These are phyloP conservation scores for Trichophyton rubrum DNA, from an alignment of 2,329 filamentous ascomycete genomes.

Conservation along the genomic window DNA sequence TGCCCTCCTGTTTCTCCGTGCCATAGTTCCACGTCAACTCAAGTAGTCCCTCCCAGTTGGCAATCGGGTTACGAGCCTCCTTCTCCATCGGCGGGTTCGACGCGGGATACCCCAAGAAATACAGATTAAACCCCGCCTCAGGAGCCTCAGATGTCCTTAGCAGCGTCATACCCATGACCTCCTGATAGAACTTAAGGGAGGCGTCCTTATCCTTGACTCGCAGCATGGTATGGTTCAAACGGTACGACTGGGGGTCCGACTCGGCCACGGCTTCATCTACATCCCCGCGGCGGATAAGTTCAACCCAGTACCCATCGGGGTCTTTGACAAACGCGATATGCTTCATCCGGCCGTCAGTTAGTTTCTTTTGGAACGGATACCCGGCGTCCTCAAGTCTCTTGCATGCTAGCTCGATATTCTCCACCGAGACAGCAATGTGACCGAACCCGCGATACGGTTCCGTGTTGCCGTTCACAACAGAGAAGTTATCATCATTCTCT, in stretches of 20 bases:
- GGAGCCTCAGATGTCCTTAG: slow-evolving; percentile 59
- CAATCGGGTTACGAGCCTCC: slow-evolving; percentile 44
- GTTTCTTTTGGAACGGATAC: slow-evolving; percentile 89
- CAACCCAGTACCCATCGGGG: slow-evolving; percentile 67
- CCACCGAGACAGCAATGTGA: slow-evolving; percentile 71
- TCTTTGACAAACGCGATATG: slow-evolving; percentile 84
- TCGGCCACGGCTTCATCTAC: slow-evolving; percentile 47
- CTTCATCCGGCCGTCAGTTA: slow-evolving; percentile 75
- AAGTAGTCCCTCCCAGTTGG: slow-evolving; percentile 66
- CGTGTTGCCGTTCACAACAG: slow-evolving; percentile 76
- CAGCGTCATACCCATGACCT: slow-evolving; percentile 77
- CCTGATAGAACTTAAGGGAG: slow-evolving; percentile 68
- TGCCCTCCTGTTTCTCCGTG: slow-evolving; percentile 61
- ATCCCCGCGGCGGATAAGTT: slow-evolving; percentile 53
- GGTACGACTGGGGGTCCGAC: slow-evolving; percentile 66
- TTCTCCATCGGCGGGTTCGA: slow-evolving; percentile 42
- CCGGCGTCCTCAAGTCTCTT: slow-evolving; percentile 78
- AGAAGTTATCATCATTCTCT: slow-evolving; percentile 69
- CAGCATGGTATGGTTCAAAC: slow-evolving; percentile 61
- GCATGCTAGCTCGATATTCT: slow-evolving; percentile 81
- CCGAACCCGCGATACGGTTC: slow-evolving; percentile 76
- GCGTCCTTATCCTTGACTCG: slow-evolving; percentile 72
- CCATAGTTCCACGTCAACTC: slow-evolving; percentile 79
- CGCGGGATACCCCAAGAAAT: slow-evolving; percentile 74
- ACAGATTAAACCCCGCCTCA: slow-evolving; percentile 69